phyloP scores from a whole-genome alignment of 106 monocot species.

The Allium sativum region DNA sequence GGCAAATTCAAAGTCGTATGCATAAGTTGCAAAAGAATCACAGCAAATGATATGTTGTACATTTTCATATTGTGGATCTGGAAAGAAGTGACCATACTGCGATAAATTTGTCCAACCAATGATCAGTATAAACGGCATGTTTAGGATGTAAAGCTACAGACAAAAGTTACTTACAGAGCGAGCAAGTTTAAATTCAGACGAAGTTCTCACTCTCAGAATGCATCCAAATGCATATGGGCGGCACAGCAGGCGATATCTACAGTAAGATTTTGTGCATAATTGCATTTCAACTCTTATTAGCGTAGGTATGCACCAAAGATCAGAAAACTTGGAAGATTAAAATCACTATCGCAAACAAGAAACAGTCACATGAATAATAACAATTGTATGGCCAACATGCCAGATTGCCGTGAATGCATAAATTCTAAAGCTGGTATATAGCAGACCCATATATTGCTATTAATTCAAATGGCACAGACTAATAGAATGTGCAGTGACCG shows the following conservation, averaged over 20 bases:
- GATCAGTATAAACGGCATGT: constrained; percentile 3
- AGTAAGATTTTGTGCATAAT: background rate
- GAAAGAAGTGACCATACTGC: constrained; percentile 99
- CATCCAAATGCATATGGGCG: constrained; percentile 98
- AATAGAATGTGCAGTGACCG: too few species aligned
- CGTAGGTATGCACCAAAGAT: too few species aligned
- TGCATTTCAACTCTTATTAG: too few species aligned
- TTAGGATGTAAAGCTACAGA: background rate
- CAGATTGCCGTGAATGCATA: too few species aligned
- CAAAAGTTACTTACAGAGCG: constrained; percentile 48
- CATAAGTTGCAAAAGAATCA: constrained; percentile 96
- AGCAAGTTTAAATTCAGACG: constrained; percentile 84
- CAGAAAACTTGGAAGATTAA: too few species aligned
- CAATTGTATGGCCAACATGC: too few species aligned
- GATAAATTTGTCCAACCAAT: constrained; percentile 15
- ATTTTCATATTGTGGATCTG: constrained; percentile 98
- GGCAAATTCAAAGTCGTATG: constrained; percentile 88
- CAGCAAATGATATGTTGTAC: constrained; percentile 99
- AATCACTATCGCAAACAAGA: too few species aligned
- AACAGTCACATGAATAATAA: too few species aligned
- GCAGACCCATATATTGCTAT: too few species aligned
- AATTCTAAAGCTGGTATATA: too few species aligned
- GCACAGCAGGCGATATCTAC: constrained; percentile 86
- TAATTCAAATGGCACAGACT: too few species aligned
- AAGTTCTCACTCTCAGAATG: constrained; percentile 80